Evolutionary conservation across 78 protist genomes (phyloP).

Genomic region (Protostelium mycophagum): DNA sequence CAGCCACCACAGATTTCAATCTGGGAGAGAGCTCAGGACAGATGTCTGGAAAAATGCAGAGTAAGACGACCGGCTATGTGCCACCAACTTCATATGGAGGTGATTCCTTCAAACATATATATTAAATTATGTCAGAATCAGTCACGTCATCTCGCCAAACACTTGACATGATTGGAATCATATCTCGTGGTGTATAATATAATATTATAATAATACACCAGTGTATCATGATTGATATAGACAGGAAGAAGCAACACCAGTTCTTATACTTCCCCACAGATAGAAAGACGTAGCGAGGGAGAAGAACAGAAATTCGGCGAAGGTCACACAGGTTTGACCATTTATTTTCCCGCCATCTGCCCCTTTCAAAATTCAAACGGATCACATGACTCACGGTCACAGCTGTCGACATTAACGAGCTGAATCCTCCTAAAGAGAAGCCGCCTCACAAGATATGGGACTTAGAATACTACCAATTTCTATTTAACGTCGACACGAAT

Average conservation of each 20-base stretch:
- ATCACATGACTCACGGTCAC: not conserved
- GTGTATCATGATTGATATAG: no score
- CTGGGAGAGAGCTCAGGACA: not conserved
- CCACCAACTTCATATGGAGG: no score
- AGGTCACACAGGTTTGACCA: not conserved
- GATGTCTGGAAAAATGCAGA: not conserved
- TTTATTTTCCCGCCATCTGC: not conserved
- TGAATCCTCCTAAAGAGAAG: not conserved
- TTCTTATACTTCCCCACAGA: not conserved
- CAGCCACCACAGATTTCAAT: not conserved
- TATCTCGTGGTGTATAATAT: no score
- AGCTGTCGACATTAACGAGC: not conserved
- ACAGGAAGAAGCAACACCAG: no score
- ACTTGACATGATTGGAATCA: no score
- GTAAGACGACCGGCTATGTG: no score
- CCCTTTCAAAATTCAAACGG: not conserved
- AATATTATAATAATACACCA: no score
- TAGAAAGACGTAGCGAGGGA: not conserved
- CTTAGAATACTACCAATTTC: not conserved
- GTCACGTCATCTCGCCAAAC: no score
- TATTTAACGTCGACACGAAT: not conserved
- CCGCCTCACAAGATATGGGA: not conserved
- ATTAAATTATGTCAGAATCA: no score
- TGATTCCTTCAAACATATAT: no score
- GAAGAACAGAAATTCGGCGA: not conserved